These are phyloP conservation scores for Pyrenopolyporus hunteri DNA, from an alignment of 495 filamentous ascomycete genomes.

Conservation along the genomic window DNA sequence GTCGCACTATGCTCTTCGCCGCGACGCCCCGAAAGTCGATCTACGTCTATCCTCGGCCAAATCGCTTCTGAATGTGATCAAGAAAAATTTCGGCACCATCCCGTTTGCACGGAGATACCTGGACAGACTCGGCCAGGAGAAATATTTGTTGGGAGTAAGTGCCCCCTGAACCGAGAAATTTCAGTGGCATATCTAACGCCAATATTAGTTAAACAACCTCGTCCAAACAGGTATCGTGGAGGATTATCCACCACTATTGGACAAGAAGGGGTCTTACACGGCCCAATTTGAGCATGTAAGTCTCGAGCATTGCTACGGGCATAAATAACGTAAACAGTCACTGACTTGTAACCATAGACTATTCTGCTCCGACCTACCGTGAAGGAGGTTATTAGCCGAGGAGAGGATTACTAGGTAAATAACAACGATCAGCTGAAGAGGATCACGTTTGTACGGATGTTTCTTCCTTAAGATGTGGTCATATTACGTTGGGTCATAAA, in stretches of 20 bases:
- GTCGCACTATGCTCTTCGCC: conserved; percentile 75
- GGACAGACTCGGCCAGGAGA: conserved; percentile 84
- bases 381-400: conserved; percentile 92
- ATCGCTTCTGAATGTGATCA: conserved; percentile 81
- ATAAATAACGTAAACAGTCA: conserved; percentile 30
- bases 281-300: conserved; percentile 95
- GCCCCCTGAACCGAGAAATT: too few relatives aligned
- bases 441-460: too few relatives aligned
- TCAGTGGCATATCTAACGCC: too few relatives aligned
- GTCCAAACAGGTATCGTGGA: conserved; percentile 85
- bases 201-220: conserved; percentile 78
- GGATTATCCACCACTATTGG: conserved; percentile 85
- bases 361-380: conserved; percentile 84
- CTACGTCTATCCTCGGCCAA: conserved; percentile 78
- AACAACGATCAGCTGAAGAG: neutral
- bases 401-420: conserved; percentile 76
- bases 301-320: conserved; percentile 5
- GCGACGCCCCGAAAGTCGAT: conserved; percentile 69
- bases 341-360: conserved; percentile 60
- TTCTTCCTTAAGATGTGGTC: too few relatives aligned
- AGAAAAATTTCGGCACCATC: conserved; percentile 90
- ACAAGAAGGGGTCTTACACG: conserved; percentile 94
- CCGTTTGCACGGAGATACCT: conserved; percentile 87
- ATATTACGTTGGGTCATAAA: too few relatives aligned
- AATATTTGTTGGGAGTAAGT: conserved; percentile 82